Evolutionary conservation across 345 rosid species (phyloP).

Genomic region (Orychophragmus violaceus): DNA sequence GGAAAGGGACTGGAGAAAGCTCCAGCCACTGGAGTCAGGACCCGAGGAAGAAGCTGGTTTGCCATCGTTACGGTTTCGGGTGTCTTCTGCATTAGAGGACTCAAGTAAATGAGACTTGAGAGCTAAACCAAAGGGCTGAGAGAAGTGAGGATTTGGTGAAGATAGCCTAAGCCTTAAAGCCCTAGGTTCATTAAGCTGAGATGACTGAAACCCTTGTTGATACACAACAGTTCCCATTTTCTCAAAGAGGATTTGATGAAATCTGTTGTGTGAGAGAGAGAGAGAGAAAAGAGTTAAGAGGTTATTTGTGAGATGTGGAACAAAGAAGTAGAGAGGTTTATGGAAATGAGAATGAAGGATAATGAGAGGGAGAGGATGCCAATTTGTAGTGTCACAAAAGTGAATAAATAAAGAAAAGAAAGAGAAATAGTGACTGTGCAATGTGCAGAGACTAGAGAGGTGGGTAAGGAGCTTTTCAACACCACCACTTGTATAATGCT

Average conservation of each 20-base stretch:
- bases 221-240: slow-evolving; percentile 62
- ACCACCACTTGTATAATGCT: slow-evolving; percentile 32
- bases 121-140: slow-evolving; percentile 37
- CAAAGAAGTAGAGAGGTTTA: slow-evolving; percentile 18
- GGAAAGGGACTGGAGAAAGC: slow-evolving; percentile 46
- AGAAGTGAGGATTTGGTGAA: slow-evolving; percentile 38
- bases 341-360: slow-evolving; percentile 34
- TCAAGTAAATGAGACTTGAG: slow-evolving; percentile 35
- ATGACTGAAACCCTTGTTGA: slow-evolving; percentile 57
- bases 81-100: slow-evolving; percentile 23
- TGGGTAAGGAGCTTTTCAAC: slow-evolving; percentile 33
- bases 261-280: not conserved
- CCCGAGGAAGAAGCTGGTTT: slow-evolving; percentile 16
- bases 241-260: not conserved
- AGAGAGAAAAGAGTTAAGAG: slow-evolving; percentile 22
- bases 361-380: slow-evolving; percentile 29
- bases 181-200: slow-evolving; percentile 49
- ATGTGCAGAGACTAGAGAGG: slow-evolving; percentile 29
- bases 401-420: slow-evolving; percentile 21
- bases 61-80: slow-evolving; percentile 2
- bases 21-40: slow-evolving; percentile 43
- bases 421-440: slow-evolving; percentile 22
- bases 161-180: slow-evolving; percentile 54
- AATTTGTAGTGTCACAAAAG: slow-evolving; percentile 34
- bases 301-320: slow-evolving; percentile 10